Evolutionary conservation across 169 alveolate genomes (phyloP), one percentile per base, ranked within the genome.

Genomic region (Plasmodium knowlesi): DNA sequence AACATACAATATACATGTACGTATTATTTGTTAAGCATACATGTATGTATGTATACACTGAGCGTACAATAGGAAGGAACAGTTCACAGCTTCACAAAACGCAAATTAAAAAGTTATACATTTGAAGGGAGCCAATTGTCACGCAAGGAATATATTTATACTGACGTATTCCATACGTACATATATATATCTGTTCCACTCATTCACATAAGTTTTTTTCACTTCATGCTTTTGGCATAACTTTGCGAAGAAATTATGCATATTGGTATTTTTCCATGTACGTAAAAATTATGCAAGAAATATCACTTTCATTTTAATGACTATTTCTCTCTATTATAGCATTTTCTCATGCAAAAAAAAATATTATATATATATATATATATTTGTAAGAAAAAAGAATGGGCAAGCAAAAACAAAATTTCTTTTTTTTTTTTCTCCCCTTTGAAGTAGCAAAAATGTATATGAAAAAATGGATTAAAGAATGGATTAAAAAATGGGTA

Each of bases 81-180:
- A 67, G n/a, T 67, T 67, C 76, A 67, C 76, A 67, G 76, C 34
- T 67, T 67, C 76, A 67, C 39, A 67, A 67, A 28, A 67, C 37
- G 28, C n/a, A 67, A 25, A 22, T 10, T 67, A 28, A 25, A 61
- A 61, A 61, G 14, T 14, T 14, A 61, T 61, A 61, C 74, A 61
- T 61, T 61, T 61, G 32, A n/a, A 61, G 22, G 76, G 30, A 67
- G 76, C 37, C 76, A 67, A 67, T 50, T 4, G 76, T 67, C 41
- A 19, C 76, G 37, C n/a, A 28, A 67, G 37, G 37, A 67, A n/a
- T 67, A 67, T 50, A 50, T 50, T 22, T 67, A 22, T 67, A 28
- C 76, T 25, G 12, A 22, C 37, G 12, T 67, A 67, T 67, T 67
- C 41, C 37, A 67, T 67, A 28, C 6, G 76, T 67, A 67, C 37